These are phyloP conservation scores for Solioccasus polychromus DNA, from an alignment of 768 basidiomycete species.

Conservation along the genomic window DNA sequence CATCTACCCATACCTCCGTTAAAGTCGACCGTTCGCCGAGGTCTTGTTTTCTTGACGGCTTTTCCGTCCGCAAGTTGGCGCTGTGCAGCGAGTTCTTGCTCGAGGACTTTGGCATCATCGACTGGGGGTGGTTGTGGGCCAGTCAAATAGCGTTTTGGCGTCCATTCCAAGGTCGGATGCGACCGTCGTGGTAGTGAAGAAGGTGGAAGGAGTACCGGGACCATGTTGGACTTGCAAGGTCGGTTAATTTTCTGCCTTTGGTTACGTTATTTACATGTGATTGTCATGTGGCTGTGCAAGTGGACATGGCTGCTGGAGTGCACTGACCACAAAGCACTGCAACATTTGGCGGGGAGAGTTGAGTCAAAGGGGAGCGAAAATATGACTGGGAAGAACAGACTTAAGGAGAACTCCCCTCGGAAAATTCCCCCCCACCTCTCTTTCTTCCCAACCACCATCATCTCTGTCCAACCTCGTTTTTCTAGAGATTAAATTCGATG, in stretches of 20 bases:
- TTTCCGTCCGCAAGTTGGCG: constrained; percentile 76
- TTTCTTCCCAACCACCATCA: constrained; percentile 20
- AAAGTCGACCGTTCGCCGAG: constrained; percentile 93
- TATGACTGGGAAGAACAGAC: background rate
- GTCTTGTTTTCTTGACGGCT: constrained; percentile 85
- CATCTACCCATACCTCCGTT: constrained; percentile 86
- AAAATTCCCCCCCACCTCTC: constrained; percentile 10
- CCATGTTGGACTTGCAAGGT: constrained; percentile 15
- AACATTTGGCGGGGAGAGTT: constrained; percentile 10
- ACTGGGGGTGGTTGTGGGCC: constrained; percentile 72
- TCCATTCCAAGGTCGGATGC: constrained; percentile 64
- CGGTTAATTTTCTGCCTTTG: no score
- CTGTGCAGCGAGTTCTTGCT: constrained; percentile 76
- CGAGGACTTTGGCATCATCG: constrained; percentile 72
- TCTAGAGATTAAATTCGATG: constrained; percentile 40
- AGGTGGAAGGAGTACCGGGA: constrained; percentile 58
- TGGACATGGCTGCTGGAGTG: background rate
- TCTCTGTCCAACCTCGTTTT: constrained; percentile 7
- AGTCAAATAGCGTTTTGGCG: constrained; percentile 64
- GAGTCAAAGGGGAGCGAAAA: constrained; percentile 14
- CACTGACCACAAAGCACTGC: constrained; percentile 31
- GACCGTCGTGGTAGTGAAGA: constrained; percentile 36
- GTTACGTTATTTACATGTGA: constrained; percentile 9
- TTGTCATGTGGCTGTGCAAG: constrained; percentile 19
- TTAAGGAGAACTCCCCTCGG: constrained; percentile 12